Evolutionary conservation across 2,329 filamentous ascomycete genomes (phyloP).

Genomic region (Diaporthe sp.): DNA sequence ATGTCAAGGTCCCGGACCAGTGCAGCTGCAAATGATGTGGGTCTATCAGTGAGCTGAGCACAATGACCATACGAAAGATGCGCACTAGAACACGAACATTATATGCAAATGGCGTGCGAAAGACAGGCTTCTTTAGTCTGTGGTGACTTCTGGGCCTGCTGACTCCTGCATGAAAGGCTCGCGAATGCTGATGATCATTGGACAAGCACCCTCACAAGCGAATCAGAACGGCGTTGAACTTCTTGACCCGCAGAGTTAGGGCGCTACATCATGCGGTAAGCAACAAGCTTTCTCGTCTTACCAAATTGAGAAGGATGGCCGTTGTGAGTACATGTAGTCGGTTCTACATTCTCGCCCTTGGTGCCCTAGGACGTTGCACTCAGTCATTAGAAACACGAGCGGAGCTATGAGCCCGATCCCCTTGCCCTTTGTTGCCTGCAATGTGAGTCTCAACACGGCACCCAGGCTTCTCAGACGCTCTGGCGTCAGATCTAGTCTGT

Average conservation of each 20-base stretch:
- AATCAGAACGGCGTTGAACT: neutral
- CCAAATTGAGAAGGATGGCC: neutral
- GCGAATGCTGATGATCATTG: neutral
- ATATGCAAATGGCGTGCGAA: too few species aligned
- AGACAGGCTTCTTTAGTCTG: too few species aligned
- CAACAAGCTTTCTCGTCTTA: neutral
- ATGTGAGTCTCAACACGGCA: too few species aligned
- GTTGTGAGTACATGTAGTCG: neutral
- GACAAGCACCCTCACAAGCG: neutral
- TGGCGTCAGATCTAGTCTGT: too few species aligned
- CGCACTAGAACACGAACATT: neutral
- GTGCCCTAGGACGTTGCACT: too few species aligned
- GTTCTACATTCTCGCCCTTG: neutral
- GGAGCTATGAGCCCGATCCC: too few species aligned
- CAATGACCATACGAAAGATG: neutral
- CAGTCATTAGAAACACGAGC: neutral
- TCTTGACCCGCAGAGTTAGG: neutral
- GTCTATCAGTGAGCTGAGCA: neutral
- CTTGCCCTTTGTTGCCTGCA: too few species aligned
- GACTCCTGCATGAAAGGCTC: neutral
- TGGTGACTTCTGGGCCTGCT: neutral
- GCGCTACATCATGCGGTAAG: neutral
- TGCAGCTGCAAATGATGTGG: neutral
- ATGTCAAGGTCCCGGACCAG: too few species aligned
- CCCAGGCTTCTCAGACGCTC: too few species aligned